A percentile compares a stretch with the other conserved stretches of the same genome.
phyloP scores from a whole-genome alignment of 2,329 filamentous ascomycete genomes.

The Chaetomiaceae sp. region DNA sequence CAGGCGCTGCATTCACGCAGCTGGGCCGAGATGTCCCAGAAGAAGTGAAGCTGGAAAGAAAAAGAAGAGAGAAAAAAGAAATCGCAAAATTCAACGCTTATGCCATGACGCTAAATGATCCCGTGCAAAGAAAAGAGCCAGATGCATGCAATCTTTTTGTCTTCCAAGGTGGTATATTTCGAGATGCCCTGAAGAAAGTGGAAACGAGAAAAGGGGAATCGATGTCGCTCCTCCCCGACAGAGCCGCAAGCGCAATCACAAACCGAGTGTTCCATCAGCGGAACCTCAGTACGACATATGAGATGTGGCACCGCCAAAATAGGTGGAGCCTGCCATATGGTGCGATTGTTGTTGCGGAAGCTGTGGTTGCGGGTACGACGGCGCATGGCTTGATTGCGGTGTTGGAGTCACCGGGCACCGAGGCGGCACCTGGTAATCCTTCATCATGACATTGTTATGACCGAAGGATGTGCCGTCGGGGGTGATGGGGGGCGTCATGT shows the following conservation, averaged over 20 bases:
- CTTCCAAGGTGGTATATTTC: conserved; percentile 38
- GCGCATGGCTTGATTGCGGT: conserved; percentile 41
- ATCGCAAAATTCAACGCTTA: conserved; percentile 39
- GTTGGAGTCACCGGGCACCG: conserved; percentile 61
- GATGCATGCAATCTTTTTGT: conserved; percentile 42
- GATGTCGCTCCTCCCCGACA: conserved; percentile 2
- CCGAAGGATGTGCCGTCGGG: conserved; percentile 62
- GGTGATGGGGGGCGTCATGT: conserved; percentile 81
- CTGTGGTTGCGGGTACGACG: conserved; percentile 29
- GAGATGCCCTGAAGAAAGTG: conserved; percentile 21
- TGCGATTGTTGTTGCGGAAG: conserved; percentile 34
- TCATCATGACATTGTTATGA: conserved; percentile 37
- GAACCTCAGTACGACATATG: conserved; percentile 22
- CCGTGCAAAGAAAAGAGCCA: conserved; percentile 34
- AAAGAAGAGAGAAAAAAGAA: conserved; percentile 17
- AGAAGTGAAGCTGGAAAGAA: conserved; percentile 14
- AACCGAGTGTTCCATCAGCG: neutral
- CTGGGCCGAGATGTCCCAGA: conserved; percentile 14
- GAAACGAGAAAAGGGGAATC: conserved; percentile 18
- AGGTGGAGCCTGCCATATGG: conserved; percentile 41
- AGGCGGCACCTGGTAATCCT: conserved; percentile 47
- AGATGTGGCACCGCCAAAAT: conserved; percentile 39
- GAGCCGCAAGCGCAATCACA: conserved; percentile 1
- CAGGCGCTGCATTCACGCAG: conserved; percentile 11
- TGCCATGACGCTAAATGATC: conserved; percentile 41